phyloP scores from a whole-genome alignment of 371 early-diverging fungal genomes.

The Apophysomyces elegans region DNA sequence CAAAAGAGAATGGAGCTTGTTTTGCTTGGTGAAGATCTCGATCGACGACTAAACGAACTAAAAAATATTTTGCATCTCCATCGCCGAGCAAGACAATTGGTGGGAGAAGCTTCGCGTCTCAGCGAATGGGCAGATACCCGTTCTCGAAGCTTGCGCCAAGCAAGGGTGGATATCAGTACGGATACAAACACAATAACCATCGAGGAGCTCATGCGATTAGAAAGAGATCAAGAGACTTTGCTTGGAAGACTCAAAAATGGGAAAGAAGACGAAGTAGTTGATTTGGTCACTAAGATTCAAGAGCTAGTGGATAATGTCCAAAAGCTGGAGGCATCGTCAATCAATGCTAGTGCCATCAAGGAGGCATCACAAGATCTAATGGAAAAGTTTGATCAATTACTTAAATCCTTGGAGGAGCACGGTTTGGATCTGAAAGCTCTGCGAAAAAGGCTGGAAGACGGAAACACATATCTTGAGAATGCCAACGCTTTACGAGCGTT shows the following conservation, averaged over 20 bases:
- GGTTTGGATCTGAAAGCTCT: slow-evolving; percentile 26
- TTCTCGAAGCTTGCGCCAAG: slow-evolving; percentile 24
- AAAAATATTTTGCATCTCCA: slow-evolving; percentile 37
- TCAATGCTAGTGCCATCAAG: slow-evolving; percentile 24
- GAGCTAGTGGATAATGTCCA: slow-evolving; percentile 27
- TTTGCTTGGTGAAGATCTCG: slow-evolving; percentile 37
- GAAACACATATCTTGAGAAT: slow-evolving; percentile 37
- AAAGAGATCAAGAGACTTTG: slow-evolving; percentile 30
- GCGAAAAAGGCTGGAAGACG: slow-evolving; percentile 42
- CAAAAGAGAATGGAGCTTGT: slow-evolving; percentile 32
- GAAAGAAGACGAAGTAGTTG: slow-evolving; percentile 45
- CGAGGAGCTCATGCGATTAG: slow-evolving; percentile 37
- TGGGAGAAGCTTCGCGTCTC: slow-evolving; percentile 38
- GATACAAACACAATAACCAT: slow-evolving; percentile 25
- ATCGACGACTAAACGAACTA: slow-evolving; percentile 32
- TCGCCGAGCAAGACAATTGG: slow-evolving; percentile 35
- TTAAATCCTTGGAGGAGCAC: slow-evolving; percentile 33
- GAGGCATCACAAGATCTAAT: slow-evolving; percentile 35
- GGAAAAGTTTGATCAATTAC: slow-evolving; percentile 38
- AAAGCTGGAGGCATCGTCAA: slow-evolving; percentile 19
- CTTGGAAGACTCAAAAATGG: slow-evolving; percentile 28
- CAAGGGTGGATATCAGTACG: slow-evolving; percentile 28
- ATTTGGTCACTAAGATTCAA: slow-evolving; percentile 39
- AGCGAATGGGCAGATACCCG: slow-evolving; percentile 50
- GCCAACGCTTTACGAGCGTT: slow-evolving; percentile 28